These are phyloP conservation scores for Jaminaea rosea DNA, from an alignment of 1,284 basidiomycete species.

Conservation along the genomic window DNA sequence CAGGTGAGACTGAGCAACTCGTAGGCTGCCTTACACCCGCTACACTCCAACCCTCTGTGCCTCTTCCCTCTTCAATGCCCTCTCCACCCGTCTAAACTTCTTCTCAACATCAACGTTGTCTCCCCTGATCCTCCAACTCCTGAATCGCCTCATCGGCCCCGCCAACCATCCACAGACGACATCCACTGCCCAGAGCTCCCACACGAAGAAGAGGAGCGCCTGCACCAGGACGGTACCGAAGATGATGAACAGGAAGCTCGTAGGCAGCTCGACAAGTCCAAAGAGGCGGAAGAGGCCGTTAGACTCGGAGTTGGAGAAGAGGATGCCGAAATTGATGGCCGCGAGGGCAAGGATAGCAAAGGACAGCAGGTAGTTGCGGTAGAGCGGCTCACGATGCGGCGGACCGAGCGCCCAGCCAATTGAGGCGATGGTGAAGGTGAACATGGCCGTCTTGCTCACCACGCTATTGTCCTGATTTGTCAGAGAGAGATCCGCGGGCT, in stretches of 20 bases:
- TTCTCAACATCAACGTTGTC: background rate
- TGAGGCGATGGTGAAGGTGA: slow-evolving; percentile 24
- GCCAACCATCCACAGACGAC: slow-evolving; percentile 4
- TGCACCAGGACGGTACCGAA: slow-evolving; percentile 22
- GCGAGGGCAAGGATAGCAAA: slow-evolving; percentile 13
- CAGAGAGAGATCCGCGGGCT: slow-evolving; percentile 18
- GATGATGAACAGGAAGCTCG: slow-evolving; percentile 17
- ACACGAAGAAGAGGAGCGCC: slow-evolving; percentile 10
- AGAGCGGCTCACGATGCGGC: slow-evolving; percentile 20
- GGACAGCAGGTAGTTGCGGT: slow-evolving; percentile 17
- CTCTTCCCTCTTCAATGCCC: slow-evolving; percentile 1
- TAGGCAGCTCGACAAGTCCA: slow-evolving; percentile 15
- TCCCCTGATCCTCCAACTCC: background rate
- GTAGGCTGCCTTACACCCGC: too few species aligned
- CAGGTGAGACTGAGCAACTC: too few species aligned
- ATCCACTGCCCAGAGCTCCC: slow-evolving; percentile 11
- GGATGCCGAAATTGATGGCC: slow-evolving; percentile 63
- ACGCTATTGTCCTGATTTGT: slow-evolving; percentile 25
- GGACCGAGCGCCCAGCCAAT: slow-evolving; percentile 18
- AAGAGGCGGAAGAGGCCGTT: slow-evolving; percentile 16
- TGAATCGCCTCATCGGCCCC: slow-evolving; percentile 2
- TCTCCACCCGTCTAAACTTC: background rate
- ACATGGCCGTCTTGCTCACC: slow-evolving; percentile 19
- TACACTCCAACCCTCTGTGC: too few species aligned
- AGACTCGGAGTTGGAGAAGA: slow-evolving; percentile 84